A percentile compares a stretch with the other conserved stretches of the same genome.
These are phyloP conservation scores for Penicillium manginii DNA, from an alignment of 495 filamentous ascomycete species.

Conservation along the genomic window DNA sequence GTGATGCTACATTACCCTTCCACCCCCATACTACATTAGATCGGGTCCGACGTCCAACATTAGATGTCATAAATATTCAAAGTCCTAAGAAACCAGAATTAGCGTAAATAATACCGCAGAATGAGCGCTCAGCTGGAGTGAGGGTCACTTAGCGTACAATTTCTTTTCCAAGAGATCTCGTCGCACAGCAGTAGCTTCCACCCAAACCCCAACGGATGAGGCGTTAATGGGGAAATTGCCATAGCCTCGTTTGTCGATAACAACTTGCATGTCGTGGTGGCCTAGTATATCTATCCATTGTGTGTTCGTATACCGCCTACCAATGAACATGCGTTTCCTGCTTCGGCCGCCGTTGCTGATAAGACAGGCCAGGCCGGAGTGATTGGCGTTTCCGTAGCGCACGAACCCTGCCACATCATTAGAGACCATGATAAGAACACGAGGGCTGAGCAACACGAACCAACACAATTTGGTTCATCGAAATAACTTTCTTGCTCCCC, in stretches of 20 bases:
- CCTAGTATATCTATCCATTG: constrained; percentile 65
- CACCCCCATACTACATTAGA: too few species aligned
- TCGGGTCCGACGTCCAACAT: background rate
- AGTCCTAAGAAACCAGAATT: background rate
- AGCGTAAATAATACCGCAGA: background rate
- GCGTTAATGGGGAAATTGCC: constrained; percentile 56
- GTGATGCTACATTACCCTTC: too few species aligned
- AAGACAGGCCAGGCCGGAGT: constrained; percentile 60
- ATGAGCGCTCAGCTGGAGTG: background rate
- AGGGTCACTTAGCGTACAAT: constrained; percentile 31
- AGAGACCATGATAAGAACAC: constrained; percentile 7
- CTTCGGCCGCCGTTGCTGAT: constrained; percentile 55
- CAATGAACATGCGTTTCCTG: constrained; percentile 65
- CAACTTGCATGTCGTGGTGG: constrained; percentile 46
- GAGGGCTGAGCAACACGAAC: constrained; percentile 27
- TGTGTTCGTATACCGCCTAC: constrained; percentile 57
- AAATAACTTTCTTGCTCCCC: constrained; percentile 72
- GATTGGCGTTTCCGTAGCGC: constrained; percentile 59
- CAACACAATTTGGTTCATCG: constrained; percentile 66
- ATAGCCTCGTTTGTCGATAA: constrained; percentile 59
- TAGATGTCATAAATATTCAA: background rate
- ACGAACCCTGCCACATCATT: constrained; percentile 53
- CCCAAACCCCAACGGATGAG: constrained; percentile 63
- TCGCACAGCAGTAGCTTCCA: constrained; percentile 57
- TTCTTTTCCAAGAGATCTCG: constrained; percentile 46